Conservation (phyloP, 208 protist genomes). For the Naegleria lovaniensis region DNA sequence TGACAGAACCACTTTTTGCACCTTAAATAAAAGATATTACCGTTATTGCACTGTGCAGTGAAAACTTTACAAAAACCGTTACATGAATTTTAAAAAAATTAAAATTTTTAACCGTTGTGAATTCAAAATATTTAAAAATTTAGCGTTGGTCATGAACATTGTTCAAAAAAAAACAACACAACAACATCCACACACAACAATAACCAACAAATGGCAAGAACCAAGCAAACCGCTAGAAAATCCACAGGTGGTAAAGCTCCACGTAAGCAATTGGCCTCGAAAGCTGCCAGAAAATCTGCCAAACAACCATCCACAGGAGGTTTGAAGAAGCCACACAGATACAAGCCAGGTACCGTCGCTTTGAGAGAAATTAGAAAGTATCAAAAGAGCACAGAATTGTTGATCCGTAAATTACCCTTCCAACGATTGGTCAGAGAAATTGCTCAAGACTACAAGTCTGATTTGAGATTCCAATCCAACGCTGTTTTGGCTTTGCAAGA, state of each 20-base stretch:
- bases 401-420: slow-evolving; percentile 75
- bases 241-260: slow-evolving; percentile 88
- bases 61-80: no score
- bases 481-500: slow-evolving; percentile 75
- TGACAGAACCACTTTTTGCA: no score
- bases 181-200: background rate
- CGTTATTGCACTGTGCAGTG: no score
- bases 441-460: slow-evolving; percentile 58
- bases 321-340: slow-evolving; percentile 93
- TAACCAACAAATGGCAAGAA: slow-evolving; percentile 78
- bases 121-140: no score
- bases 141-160: no score
- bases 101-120: no score
- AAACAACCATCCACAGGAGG: slow-evolving; percentile 60
- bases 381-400: slow-evolving; percentile 72
- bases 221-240: slow-evolving; percentile 96
- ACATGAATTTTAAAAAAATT: no score
- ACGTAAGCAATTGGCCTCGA: slow-evolving; percentile 82
- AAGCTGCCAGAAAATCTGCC: slow-evolving; percentile 87
- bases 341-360: slow-evolving; percentile 92
- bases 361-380: slow-evolving; percentile 90
- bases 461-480: slow-evolving; percentile 72
- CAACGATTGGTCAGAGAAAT: slow-evolving; percentile 76
- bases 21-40: no score
- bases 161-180: slow-evolving; percentile 5